These are phyloP conservation scores for Botrytis paeoniae DNA, from an alignment of 2,329 filamentous ascomycete genomes.

Conservation along the genomic window DNA sequence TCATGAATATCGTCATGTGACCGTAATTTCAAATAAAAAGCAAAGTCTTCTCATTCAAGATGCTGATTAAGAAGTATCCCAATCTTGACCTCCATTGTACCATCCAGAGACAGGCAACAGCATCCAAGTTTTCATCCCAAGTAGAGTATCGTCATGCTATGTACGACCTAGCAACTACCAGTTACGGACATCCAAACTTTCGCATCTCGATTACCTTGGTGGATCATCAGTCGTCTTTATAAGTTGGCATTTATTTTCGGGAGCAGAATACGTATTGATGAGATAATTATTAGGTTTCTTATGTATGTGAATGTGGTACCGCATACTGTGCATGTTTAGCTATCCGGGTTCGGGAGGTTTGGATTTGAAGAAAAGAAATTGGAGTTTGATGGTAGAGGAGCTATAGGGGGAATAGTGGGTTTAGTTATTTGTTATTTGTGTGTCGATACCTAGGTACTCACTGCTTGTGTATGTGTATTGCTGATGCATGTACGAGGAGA, in stretches of 20 bases:
- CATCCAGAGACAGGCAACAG: background rate
- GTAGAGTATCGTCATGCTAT: background rate
- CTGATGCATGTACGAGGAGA: background rate
- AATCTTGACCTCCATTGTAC: background rate
- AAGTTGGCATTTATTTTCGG: fast-evolving
- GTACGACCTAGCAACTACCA: background rate
- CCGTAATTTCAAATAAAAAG: background rate
- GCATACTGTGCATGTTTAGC: background rate
- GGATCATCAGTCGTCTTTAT: background rate
- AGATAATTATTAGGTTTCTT: too few relatives aligned
- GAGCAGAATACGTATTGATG: background rate
- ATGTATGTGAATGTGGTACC: background rate
- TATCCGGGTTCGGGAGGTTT: background rate
- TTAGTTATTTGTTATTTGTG: background rate
- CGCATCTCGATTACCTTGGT: background rate
- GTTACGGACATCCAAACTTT: background rate
- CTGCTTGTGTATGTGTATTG: background rate
- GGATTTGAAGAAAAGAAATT: too few relatives aligned
- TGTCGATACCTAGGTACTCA: background rate
- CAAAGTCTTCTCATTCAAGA: background rate
- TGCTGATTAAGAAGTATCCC: background rate
- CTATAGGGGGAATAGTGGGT: background rate
- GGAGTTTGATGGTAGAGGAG: background rate
- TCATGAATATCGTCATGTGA: background rate
- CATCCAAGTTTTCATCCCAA: background rate